Base-by-base conservation (phyloP, 2,329 filamentous ascomycete genomes). In the Leptosphaerulina australis region DNA sequence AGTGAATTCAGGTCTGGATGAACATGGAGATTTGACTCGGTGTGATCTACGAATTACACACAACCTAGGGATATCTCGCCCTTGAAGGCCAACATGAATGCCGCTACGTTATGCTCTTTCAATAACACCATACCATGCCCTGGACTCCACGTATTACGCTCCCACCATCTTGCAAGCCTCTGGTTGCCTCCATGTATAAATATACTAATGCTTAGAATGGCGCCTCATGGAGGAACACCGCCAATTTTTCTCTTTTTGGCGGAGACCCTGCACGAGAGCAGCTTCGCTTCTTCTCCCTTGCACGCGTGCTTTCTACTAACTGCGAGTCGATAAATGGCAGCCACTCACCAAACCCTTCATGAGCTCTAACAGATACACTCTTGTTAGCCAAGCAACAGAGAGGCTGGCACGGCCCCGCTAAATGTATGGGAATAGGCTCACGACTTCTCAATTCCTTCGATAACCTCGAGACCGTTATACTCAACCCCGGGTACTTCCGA, bases 401-500 rank as follows among this genome's bases (percentile, higher is more conserved):
- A 28, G 18, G 5, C 24, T 25, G 40, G 3, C n/a, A 39, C 18
- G 34, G 3, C 11, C 21, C 35, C 20, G 21, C 26, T 17, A n/a
- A 8, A n/a, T n/a, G 11, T 15, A 5, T 15, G n/a, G 10, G 26
- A 11, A 43, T 17, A 35, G 39, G 31, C 60, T 64, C 60, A 67
- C 59, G 53, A 40, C 58, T 64, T 62, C 44, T 64, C 63, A 22
- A 69, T 41, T 5, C 66, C 66, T n/a, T 67, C 59, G 15, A 69
- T 63, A 5, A 69, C 53, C 17, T 59, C 52, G 5, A 67, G 21
- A n/a, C 53, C 47, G 8, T 47, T 12, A 29, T 55, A 59, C n/a
- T 50, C 48, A n/a, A 36, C 12, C 22, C 28, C 24, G 12, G 46
- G 25, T 25, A 35, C 41, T 11, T 41, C n/a, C 17, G 22, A 22